A percentile compares a stretch with the other conserved stretches of the same genome.
Evolutionary conservation across 345 rosid genomes (phyloP).

Genomic region (Gossypium ekmanianum): DNA sequence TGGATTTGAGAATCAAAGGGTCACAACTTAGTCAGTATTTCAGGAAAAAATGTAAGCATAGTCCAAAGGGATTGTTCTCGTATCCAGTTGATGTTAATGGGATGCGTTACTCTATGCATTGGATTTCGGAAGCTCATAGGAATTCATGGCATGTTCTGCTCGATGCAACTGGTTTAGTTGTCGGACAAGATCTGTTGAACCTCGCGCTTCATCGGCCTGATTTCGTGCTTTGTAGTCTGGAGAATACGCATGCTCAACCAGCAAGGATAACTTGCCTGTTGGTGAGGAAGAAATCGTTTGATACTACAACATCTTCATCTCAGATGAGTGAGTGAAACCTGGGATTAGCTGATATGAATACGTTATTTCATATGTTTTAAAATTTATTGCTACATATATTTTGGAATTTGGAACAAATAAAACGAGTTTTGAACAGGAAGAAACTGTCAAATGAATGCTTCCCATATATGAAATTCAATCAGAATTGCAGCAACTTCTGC

Average conservation of each 20-base stretch:
- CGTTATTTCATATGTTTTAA: not conserved
- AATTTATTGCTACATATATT: slow-evolving; percentile 8
- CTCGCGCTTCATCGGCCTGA: slow-evolving; percentile 54
- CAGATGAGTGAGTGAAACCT: slow-evolving; percentile 8
- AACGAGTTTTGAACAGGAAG: not conserved
- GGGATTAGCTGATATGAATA: slow-evolving; percentile 2
- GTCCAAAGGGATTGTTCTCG: slow-evolving; percentile 53
- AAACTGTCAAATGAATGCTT: slow-evolving; percentile 3
- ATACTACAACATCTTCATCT: slow-evolving; percentile 15
- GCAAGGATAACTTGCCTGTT: slow-evolving; percentile 41
- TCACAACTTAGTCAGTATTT: slow-evolving; percentile 66
- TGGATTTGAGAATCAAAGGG: slow-evolving; percentile 63
- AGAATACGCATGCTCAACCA: slow-evolving; percentile 33
- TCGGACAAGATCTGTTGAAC: slow-evolving; percentile 42
- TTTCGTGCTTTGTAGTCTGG: slow-evolving; percentile 32
- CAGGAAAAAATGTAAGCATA: slow-evolving; percentile 58
- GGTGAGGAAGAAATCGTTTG: slow-evolving; percentile 47
- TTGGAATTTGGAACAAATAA: slow-evolving; percentile 15
- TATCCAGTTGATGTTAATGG: slow-evolving; percentile 44
- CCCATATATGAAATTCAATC: not conserved
- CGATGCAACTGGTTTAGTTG: slow-evolving; percentile 37
- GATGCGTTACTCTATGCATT: slow-evolving; percentile 55
- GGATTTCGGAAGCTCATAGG: slow-evolving; percentile 73
- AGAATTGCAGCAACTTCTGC: not conserved
- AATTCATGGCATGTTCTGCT: slow-evolving; percentile 68